Evolutionary conservation across 108 stramenopile species (phyloP).

Genomic region (Cyclotella cryptica): DNA sequence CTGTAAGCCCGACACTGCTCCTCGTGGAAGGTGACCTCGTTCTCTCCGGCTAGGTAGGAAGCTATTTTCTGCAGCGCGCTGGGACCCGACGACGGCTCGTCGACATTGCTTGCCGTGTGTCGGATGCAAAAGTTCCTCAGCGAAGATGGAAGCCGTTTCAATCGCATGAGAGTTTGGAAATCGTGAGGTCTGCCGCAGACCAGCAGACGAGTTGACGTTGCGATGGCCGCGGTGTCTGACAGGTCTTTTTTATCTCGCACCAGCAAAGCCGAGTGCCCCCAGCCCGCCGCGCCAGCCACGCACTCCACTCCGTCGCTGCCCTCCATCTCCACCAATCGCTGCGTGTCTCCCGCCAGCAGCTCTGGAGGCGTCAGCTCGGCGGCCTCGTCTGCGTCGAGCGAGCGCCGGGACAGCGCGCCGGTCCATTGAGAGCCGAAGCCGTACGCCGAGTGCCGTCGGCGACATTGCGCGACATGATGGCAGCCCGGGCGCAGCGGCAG

Average conservation of each 20-base stretch:
- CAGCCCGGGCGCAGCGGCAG: too few relatives aligned
- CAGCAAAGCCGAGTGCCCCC: conserved; percentile 79
- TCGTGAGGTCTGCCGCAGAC: conserved; percentile 87
- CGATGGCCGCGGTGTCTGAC: background rate
- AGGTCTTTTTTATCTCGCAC: conserved; percentile 10
- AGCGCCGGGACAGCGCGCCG: conserved; percentile 68
- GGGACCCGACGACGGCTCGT: background rate
- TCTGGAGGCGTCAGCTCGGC: conserved; percentile 68
- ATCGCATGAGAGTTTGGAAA: conserved; percentile 70
- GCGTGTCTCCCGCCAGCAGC: conserved; percentile 31
- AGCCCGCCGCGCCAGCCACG: conserved; percentile 64
- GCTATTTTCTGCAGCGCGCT: conserved; percentile 33
- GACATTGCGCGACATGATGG: background rate
- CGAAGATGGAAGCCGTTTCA: conserved; percentile 67
- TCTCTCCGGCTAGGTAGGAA: conserved; percentile 41
- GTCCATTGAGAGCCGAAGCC: conserved; percentile 84
- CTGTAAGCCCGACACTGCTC: conserved; percentile 39
- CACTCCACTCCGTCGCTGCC: conserved; percentile 33
- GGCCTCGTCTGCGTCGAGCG: conserved; percentile 27
- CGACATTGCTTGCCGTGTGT: conserved; percentile 10
- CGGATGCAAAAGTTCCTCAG: conserved; percentile 36
- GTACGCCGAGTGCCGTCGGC: conserved; percentile 52
- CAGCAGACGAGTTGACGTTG: conserved; percentile 46
- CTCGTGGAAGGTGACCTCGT: conserved; percentile 42
- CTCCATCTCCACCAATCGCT: conserved; percentile 35